phyloP scores from a whole-genome alignment of 495 filamentous ascomycete species.

The Rhypophila decipiens region DNA sequence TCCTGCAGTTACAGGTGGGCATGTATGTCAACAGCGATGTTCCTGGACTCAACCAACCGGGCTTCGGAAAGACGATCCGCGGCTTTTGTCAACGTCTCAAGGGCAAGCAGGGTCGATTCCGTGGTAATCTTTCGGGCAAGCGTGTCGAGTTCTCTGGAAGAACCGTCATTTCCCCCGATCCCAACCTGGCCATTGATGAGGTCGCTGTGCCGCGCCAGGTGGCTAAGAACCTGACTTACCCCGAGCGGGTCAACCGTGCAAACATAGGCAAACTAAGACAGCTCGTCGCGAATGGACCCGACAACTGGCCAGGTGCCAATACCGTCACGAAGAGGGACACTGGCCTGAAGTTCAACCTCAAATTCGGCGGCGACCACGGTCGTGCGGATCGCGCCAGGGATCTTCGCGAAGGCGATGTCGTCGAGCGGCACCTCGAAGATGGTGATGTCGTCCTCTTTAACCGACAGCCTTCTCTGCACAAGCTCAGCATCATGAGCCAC shows the following conservation, averaged over 20 bases:
- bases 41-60: slow-evolving; percentile 74
- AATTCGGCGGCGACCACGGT: slow-evolving; percentile 51
- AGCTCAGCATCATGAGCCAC: slow-evolving; percentile 94
- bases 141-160: slow-evolving; percentile 97
- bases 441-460: slow-evolving; percentile 97
- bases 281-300: slow-evolving; percentile 64
- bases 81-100: slow-evolving; percentile 94
- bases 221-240: slow-evolving; percentile 91
- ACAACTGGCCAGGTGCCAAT: slow-evolving; percentile 82
- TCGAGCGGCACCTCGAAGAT: slow-evolving; percentile 92
- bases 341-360: slow-evolving; percentile 61
- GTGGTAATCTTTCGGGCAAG: slow-evolving; percentile 94
- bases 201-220: slow-evolving; percentile 87
- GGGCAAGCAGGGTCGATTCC: slow-evolving; percentile 94
- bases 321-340: slow-evolving; percentile 66
- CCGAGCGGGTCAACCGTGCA: slow-evolving; percentile 72
- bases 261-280: slow-evolving; percentile 76
- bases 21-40: slow-evolving; percentile 97
- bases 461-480: slow-evolving; percentile 94
- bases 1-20: slow-evolving; percentile 85
- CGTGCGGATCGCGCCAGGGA: slow-evolving; percentile 59
- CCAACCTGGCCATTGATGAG: slow-evolving; percentile 87
- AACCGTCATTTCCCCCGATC: slow-evolving; percentile 96
- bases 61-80: slow-evolving; percentile 72
- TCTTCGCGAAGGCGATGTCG: slow-evolving; percentile 75